Percentiles rank a stretch among this genome's conserved stretches.
These are phyloP conservation scores for Nematocida sp. DNA, from an alignment of 371 early-diverging fungal genomes.

Conservation along the genomic window DNA sequence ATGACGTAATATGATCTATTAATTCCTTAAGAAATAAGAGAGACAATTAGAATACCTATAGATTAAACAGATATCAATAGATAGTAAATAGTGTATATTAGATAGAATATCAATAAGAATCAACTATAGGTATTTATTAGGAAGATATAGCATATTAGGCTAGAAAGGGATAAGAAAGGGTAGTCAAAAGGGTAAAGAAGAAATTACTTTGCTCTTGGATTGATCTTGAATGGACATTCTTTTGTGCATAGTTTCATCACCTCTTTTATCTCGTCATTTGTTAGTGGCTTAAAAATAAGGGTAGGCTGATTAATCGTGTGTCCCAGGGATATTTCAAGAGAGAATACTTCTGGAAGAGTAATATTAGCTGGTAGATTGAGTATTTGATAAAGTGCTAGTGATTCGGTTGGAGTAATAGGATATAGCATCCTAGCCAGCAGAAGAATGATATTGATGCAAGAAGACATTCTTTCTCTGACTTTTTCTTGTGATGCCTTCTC, in stretches of 20 bases:
- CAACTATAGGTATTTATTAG: no score
- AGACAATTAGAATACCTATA: no score
- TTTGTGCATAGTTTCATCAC: slow-evolving; percentile 12
- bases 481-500: slow-evolving; percentile 77
- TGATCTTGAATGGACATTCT: slow-evolving; percentile 27
- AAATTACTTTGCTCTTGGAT: no score
- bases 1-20: no score
- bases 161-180: no score
- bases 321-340: slow-evolving; percentile 3
- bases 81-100: no score
- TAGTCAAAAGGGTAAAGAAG: no score
- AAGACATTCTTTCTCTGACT: slow-evolving; percentile 68
- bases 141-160: no score
- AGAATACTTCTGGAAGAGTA: neutral
- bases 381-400: neutral
- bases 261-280: slow-evolving; percentile 2
- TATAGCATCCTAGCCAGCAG: slow-evolving; percentile 11
- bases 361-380: neutral
- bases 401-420: slow-evolving; percentile 11
- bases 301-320: neutral
- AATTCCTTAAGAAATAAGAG: no score
- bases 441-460: slow-evolving; percentile 6
- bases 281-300: slow-evolving; percentile 35
- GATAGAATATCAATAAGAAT: no score
- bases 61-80: no score